phyloP scores from a whole-genome alignment of 1,139 yeast genomes.

The Diutina mesorugosa region DNA sequence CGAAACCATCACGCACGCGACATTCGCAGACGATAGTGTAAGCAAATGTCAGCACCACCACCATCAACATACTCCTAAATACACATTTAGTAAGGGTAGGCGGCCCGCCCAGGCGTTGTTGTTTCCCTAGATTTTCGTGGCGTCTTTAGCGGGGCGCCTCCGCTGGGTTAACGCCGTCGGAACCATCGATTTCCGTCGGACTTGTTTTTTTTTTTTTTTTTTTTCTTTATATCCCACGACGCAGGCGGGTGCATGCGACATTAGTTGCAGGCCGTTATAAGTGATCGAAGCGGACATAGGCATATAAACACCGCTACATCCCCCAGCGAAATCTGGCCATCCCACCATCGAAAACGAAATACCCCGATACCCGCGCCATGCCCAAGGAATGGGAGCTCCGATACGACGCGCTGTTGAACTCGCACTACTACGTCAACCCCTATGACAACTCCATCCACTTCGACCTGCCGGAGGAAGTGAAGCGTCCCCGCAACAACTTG shows the following conservation, averaged over 20 bases:
- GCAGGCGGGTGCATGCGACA: neutral
- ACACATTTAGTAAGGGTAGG: no score
- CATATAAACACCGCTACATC: neutral
- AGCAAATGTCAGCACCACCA: neutral
- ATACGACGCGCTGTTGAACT: conserved; percentile 22
- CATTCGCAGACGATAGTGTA: neutral
- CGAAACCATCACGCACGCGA: neutral
- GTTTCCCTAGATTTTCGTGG: neutral
- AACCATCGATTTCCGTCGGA: neutral
- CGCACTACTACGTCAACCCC: conserved; percentile 24
- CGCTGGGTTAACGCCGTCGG: neutral
- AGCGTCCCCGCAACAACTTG: neutral
- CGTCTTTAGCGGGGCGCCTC: neutral
- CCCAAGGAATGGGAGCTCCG: conserved; percentile 10
- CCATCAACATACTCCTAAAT: no score
- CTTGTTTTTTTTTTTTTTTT: no score
- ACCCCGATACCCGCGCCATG: neutral
- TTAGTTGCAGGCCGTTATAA: neutral
- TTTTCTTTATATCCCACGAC: no score
- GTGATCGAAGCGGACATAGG: neutral
- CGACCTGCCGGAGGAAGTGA: conserved; percentile 32
- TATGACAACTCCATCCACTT: conserved; percentile 20
- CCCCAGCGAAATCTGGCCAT: neutral
- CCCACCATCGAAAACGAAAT: neutral
- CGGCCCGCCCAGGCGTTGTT: no score